Evolutionary conservation across 495 filamentous ascomycete species (phyloP).

Genomic region (Podospora fimiseda): DNA sequence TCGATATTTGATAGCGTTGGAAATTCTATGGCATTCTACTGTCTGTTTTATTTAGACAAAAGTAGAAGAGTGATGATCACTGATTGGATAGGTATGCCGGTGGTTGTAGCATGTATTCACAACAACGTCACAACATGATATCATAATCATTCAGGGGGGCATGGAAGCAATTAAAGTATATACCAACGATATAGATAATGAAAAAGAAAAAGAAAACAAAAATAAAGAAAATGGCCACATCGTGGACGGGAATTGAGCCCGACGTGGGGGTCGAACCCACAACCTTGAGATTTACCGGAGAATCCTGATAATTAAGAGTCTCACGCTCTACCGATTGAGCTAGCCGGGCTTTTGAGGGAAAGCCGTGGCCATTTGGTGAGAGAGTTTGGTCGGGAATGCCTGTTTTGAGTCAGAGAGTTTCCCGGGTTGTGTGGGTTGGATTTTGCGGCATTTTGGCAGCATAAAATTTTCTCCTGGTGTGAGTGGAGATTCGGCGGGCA

Average conservation of each 20-base stretch:
- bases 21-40: no score
- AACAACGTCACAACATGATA: not conserved
- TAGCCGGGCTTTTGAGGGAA: slow-evolving; percentile 47
- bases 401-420: not conserved
- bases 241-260: slow-evolving; percentile 5
- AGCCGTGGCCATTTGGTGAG: not conserved
- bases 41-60: no score
- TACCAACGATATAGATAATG: no score
- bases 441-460: not conserved
- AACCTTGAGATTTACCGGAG: slow-evolving; percentile 3
- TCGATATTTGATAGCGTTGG: no score
- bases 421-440: not conserved
- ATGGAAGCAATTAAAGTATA: no score
- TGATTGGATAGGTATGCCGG: no score
- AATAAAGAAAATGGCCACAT: not conserved
- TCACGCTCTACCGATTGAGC: slow-evolving; percentile 78
- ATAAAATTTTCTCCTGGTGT: no score
- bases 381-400: not conserved
- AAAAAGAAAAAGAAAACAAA: not conserved
- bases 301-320: slow-evolving; percentile 50
- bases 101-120: no score
- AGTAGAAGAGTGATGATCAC: no score
- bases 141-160: no score
- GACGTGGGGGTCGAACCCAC: slow-evolving; percentile 6
- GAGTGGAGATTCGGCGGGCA: no score